A percentile compares a stretch with the other conserved stretches of the same genome.
These are phyloP conservation scores for Colletotrichum brevisporum DNA, from an alignment of 2,329 filamentous ascomycete species.

Conservation along the genomic window DNA sequence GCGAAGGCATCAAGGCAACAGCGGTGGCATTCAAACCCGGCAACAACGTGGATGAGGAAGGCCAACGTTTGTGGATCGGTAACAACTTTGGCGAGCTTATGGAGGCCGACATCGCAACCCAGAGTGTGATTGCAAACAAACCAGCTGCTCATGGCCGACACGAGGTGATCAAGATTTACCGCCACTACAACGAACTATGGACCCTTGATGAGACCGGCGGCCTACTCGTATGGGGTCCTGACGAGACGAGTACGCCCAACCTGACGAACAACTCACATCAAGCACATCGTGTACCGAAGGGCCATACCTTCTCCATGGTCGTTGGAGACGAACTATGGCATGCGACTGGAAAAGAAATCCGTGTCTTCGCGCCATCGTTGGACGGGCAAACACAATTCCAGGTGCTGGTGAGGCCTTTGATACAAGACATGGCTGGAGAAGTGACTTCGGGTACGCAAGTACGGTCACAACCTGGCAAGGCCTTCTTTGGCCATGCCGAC, in stretches of 20 bases:
- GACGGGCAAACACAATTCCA: constrained; percentile 81
- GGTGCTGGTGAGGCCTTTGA: constrained; percentile 78
- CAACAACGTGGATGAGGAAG: constrained; percentile 82
- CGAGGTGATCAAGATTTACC: constrained; percentile 87
- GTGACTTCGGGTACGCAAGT: constrained; percentile 87
- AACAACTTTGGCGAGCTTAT: constrained; percentile 90
- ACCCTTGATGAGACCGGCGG: constrained; percentile 91
- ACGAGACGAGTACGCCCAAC: constrained; percentile 78
- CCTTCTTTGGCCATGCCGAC: constrained; percentile 93
- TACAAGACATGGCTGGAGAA: constrained; percentile 82
- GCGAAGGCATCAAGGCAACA: constrained; percentile 86
- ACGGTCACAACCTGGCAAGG: constrained; percentile 80
- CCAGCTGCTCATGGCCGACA: constrained; percentile 80
- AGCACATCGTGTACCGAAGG: constrained; percentile 82
- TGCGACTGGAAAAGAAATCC: constrained; percentile 87
- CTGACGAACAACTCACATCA: constrained; percentile 79
- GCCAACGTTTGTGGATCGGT: constrained; percentile 87
- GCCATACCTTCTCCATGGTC: constrained; percentile 90
- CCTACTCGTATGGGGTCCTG: constrained; percentile 88
- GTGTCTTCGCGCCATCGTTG: constrained; percentile 82
- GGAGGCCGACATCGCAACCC: constrained; percentile 85
- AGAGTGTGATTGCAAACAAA: constrained; percentile 78
- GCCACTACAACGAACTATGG: constrained; percentile 93
- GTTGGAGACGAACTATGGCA: constrained; percentile 91
- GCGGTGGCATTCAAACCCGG: constrained; percentile 90